A percentile compares a stretch with the other conserved stretches of the same genome.
phyloP scores from a whole-genome alignment of 345 rosid genomes.

The Lepidium aucheri region DNA sequence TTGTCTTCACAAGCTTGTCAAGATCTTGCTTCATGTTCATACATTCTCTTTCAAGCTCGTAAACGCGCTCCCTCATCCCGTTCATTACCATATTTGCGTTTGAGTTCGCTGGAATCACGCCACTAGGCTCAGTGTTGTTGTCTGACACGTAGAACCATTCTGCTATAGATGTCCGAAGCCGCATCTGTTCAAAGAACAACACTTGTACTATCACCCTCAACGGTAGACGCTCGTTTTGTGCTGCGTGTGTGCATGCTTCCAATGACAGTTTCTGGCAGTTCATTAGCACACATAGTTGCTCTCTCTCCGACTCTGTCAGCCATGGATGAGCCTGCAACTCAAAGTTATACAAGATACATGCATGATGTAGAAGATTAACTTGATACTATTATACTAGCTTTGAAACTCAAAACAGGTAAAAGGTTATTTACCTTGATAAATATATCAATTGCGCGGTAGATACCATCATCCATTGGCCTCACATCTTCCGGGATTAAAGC shows the following conservation, averaged over 20 bases:
- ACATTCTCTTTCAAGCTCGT: slow-evolving; percentile 75
- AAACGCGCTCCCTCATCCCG: slow-evolving; percentile 61
- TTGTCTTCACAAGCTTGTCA: slow-evolving; percentile 56
- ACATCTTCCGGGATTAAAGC: slow-evolving; percentile 65
- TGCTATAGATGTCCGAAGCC: slow-evolving; percentile 66
- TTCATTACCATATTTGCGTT: slow-evolving; percentile 27
- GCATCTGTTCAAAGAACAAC: slow-evolving; percentile 81
- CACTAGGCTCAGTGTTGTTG: slow-evolving; percentile 37
- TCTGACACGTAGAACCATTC: slow-evolving; percentile 68
- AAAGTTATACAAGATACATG: not conserved
- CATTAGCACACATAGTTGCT: slow-evolving; percentile 66
- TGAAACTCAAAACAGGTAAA: not conserved
- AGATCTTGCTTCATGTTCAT: slow-evolving; percentile 70
- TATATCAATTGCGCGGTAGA: slow-evolving; percentile 84
- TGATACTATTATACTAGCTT: not conserved
- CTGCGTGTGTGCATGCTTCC: slow-evolving; percentile 89
- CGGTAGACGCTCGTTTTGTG: slow-evolving; percentile 90
- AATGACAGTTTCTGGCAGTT: slow-evolving; percentile 86
- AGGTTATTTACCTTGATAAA: slow-evolving; percentile 60
- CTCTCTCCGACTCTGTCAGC: slow-evolving; percentile 74
- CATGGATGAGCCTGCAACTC: slow-evolving; percentile 81
- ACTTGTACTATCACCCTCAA: slow-evolving; percentile 82
- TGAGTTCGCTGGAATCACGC: slow-evolving; percentile 33
- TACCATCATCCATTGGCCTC: slow-evolving; percentile 71
- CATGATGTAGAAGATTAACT: not conserved